These are phyloP conservation scores for Tetrahymena borealis DNA, from an alignment of 73 alveolate genomes.

Conservation along the genomic window DNA sequence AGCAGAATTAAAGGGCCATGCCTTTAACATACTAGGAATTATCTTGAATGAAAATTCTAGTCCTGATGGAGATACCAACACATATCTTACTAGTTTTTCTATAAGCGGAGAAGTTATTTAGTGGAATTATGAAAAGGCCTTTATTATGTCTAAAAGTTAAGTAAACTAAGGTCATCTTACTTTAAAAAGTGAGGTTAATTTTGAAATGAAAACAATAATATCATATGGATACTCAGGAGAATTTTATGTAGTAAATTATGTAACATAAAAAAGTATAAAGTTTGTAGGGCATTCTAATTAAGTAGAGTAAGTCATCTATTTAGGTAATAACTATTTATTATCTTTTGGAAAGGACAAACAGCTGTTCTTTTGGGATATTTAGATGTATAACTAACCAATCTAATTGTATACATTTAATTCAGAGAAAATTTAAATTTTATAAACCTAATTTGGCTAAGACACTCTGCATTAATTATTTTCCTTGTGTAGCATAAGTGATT, in stretches of 20 bases:
- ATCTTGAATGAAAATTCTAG: too few species aligned
- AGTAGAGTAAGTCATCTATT: neutral
- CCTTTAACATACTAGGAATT: too few species aligned
- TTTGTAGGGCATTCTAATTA: neutral
- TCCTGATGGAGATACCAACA: too few species aligned
- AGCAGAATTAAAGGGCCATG: too few species aligned
- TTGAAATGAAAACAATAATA: neutral
- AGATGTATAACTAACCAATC: neutral
- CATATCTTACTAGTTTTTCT: too few species aligned
- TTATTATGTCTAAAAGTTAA: too few species aligned
- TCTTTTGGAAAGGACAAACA: neutral
- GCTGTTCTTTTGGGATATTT: neutral
- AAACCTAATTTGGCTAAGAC: neutral
- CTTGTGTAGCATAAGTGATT: too few species aligned
- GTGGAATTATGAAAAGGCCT: too few species aligned
- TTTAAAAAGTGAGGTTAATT: neutral
- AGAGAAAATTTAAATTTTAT: neutral
- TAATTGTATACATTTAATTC: neutral
- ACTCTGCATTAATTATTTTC: too few species aligned
- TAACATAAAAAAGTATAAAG: neutral
- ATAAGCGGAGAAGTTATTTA: too few species aligned
- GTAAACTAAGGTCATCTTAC: neutral
- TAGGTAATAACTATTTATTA: neutral
- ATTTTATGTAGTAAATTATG: neutral
- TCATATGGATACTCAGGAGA: neutral